Conservation (phyloP, 306 rosid species). For the Medicago ruthenica region DNA sequence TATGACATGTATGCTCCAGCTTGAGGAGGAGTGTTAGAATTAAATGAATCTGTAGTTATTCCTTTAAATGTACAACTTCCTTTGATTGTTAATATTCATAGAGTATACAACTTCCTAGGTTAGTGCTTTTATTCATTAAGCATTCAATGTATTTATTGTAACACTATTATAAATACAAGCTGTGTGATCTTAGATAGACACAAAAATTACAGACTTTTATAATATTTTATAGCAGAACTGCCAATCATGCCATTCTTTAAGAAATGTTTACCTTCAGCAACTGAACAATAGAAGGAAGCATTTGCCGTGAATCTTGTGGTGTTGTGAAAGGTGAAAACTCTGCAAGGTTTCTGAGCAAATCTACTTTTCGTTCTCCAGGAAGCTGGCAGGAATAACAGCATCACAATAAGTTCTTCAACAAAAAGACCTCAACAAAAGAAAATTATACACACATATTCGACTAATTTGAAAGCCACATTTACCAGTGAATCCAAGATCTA, state of each 20-base stretch:
- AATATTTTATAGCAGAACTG: background rate
- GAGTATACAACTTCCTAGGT: too few species aligned
- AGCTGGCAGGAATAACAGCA: slow-evolving; percentile 59
- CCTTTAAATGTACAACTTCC: too few species aligned
- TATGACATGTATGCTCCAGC: too few species aligned
- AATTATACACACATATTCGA: background rate
- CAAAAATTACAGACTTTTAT: too few species aligned
- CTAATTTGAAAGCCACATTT: background rate
- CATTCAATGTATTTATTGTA: too few species aligned
- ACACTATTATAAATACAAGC: too few species aligned
- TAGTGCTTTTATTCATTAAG: too few species aligned
- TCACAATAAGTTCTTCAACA: slow-evolving; percentile 12
- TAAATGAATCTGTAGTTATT: too few species aligned
- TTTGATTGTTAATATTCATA: too few species aligned
- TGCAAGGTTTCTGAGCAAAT: slow-evolving; percentile 93
- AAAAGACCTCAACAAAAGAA: background rate
- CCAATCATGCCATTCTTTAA: slow-evolving; percentile 30
- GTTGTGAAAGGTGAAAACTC: slow-evolving; percentile 89
- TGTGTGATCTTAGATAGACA: too few species aligned
- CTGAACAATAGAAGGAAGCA: slow-evolving; percentile 93
- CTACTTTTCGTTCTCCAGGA: slow-evolving; percentile 91
- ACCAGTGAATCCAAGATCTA: slow-evolving; percentile 16
- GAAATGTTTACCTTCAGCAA: slow-evolving; percentile 67
- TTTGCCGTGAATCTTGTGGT: slow-evolving; percentile 96
- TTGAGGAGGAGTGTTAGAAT: too few species aligned